Evolutionary conservation across 2,329 filamentous ascomycete species (phyloP).

Genomic region (Lachnellula willkommii): DNA sequence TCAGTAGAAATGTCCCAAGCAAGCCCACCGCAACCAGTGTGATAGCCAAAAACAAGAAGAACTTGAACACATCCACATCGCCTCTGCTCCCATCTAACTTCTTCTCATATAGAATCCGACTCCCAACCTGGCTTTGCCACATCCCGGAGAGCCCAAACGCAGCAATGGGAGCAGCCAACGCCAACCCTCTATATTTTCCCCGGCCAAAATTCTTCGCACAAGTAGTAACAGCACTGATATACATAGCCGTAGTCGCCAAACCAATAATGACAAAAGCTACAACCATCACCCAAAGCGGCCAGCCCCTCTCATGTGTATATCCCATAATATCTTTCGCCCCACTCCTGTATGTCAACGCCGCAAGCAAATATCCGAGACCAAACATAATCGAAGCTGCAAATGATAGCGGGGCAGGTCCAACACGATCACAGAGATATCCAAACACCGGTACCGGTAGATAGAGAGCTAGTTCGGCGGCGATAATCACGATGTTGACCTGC

Average conservation of each 20-base stretch:
- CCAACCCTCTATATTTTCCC: conserved; percentile 80
- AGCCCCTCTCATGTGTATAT: conserved; percentile 44
- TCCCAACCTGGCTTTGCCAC: conserved; percentile 89
- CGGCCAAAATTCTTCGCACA: conserved; percentile 97
- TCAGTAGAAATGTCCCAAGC: conserved; percentile 67
- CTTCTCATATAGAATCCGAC: conserved; percentile 67
- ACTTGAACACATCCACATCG: conserved; percentile 71
- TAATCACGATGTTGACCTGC: conserved; percentile 85
- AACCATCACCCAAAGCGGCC: conserved; percentile 79
- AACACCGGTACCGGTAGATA: conserved; percentile 89
- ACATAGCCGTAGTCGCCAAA: conserved; percentile 80
- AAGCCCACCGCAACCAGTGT: conserved; percentile 67
- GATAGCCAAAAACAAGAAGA: conserved; percentile 78
- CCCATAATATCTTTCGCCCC: conserved; percentile 41
- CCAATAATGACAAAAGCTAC: conserved; percentile 79
- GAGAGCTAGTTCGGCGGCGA: conserved; percentile 78
- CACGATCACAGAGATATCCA: conserved; percentile 86
- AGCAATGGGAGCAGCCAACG: conserved; percentile 84
- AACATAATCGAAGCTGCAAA: conserved; percentile 69
- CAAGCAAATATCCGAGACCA: conserved; percentile 74
- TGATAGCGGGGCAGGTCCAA: conserved; percentile 72
- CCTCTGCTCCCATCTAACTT: conserved; percentile 57
- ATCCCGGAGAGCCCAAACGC: conserved; percentile 91
- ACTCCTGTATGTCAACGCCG: conserved; percentile 68
- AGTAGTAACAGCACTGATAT: conserved; percentile 84